These are phyloP conservation scores for Lonicera japonica DNA, from an alignment of 129 eudicot genomes.

Conservation along the genomic window DNA sequence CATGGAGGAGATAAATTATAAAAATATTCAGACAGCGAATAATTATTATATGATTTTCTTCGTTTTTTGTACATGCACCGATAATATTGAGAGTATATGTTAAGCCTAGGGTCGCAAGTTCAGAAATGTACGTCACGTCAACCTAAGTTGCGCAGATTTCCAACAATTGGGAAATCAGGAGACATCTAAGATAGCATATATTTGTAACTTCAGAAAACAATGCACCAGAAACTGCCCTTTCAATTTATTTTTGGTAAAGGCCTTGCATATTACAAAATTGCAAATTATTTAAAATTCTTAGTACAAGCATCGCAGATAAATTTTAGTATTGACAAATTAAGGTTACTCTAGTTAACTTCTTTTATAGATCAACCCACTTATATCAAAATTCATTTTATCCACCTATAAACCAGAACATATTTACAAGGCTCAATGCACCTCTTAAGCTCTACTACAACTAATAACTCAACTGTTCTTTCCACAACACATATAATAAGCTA, in stretches of 20 bases:
- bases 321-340: too few relatives aligned
- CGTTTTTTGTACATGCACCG: too few relatives aligned
- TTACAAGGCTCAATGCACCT: background rate
- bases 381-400: background rate
- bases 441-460: background rate
- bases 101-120: too few relatives aligned
- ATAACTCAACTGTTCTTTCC: background rate
- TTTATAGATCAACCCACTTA: background rate
- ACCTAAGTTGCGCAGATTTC: too few relatives aligned
- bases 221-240: background rate
- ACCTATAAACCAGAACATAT: background rate
- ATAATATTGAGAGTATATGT: too few relatives aligned
- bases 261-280: background rate
- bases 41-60: too few relatives aligned
- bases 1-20: too few relatives aligned
- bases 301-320: too few relatives aligned
- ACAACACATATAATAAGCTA: background rate
- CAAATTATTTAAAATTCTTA: too few relatives aligned
- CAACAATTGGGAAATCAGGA: too few relatives aligned
- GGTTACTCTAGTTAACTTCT: background rate
- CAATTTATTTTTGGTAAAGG: background rate
- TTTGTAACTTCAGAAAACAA: background rate
- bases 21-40: too few relatives aligned
- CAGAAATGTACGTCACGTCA: too few relatives aligned
- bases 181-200: background rate